Percentiles rank a stretch among this genome's conserved stretches.
Evolutionary conservation across 2,329 filamentous ascomycete species (phyloP).

Genomic region (Penicillium sp.): DNA sequence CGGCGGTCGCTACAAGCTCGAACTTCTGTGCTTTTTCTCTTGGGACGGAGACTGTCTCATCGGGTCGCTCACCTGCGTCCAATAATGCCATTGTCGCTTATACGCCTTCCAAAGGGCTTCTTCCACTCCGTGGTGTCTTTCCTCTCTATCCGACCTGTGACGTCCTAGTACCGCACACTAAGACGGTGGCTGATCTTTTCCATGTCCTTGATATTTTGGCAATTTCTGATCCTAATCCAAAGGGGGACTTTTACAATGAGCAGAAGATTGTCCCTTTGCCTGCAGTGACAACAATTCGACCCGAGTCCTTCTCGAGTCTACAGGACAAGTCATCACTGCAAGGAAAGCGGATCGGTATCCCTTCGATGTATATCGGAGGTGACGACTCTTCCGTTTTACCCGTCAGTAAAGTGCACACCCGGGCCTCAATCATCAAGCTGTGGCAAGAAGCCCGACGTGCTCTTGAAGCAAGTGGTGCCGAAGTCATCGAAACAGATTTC

Average conservation of each 20-base stretch:
- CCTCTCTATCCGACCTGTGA: constrained; percentile 60
- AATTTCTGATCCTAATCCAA: constrained; percentile 40
- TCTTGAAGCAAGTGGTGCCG: constrained; percentile 34
- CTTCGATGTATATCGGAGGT: constrained; percentile 53
- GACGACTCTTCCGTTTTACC: constrained; percentile 30
- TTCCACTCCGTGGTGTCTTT: constrained; percentile 56
- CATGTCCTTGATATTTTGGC: constrained; percentile 51
- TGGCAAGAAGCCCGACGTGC: constrained; percentile 30
- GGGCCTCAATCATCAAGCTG: constrained; percentile 39
- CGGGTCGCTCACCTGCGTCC: constrained; percentile 56
- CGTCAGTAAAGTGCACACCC: constrained; percentile 39
- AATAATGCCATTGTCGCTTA: constrained; percentile 60
- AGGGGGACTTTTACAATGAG: constrained; percentile 57
- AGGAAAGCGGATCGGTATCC: constrained; percentile 52
- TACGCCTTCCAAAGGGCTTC: constrained; percentile 54
- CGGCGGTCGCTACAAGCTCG: constrained; percentile 52
- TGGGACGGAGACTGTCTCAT: constrained; percentile 58
- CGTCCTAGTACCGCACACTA: constrained; percentile 54
- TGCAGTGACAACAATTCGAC: constrained; percentile 29
- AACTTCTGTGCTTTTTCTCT: constrained; percentile 56
- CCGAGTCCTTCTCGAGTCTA: constrained; percentile 37
- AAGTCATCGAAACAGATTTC: constrained; percentile 35
- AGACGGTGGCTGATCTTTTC: constrained; percentile 53
- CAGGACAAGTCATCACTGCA: constrained; percentile 31
- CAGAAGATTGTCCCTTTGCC: constrained; percentile 50